Evolutionary conservation across 2,329 filamentous ascomycete species (phyloP).

Genomic region (Exophiala phaeomuriformis): DNA sequence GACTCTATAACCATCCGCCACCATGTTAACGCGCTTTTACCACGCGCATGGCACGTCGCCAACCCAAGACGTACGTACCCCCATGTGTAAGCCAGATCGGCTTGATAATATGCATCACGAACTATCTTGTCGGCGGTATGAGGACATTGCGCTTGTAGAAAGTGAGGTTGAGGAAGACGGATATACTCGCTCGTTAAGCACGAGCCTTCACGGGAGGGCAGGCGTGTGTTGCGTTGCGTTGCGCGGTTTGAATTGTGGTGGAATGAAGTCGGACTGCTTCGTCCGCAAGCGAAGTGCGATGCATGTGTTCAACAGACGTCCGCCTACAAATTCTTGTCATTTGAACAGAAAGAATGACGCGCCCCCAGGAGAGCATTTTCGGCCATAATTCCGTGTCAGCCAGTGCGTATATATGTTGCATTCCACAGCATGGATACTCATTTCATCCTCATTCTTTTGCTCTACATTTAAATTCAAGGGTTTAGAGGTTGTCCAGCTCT

Average conservation of each 20-base stretch:
- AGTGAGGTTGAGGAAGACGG: not conserved
- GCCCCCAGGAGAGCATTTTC: too few relatives aligned
- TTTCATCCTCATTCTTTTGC: too few relatives aligned
- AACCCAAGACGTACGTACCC: slow-evolving; percentile 46
- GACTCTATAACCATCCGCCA: slow-evolving; percentile 2
- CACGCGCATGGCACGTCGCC: slow-evolving; percentile 14
- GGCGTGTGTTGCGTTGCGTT: too few relatives aligned
- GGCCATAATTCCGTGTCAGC: too few relatives aligned
- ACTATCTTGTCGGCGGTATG: slow-evolving; percentile 14
- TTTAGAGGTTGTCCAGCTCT: too few relatives aligned
- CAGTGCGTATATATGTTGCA: too few relatives aligned
- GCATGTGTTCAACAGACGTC: not conserved
- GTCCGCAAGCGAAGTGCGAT: not conserved
- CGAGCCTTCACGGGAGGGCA: too few relatives aligned
- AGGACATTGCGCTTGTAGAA: slow-evolving; percentile 9
- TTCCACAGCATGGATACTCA: too few relatives aligned
- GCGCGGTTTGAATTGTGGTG: too few relatives aligned
- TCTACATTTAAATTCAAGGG: too few relatives aligned
- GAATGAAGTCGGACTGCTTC: not conserved
- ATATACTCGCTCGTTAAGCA: not conserved
- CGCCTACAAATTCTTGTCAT: too few relatives aligned
- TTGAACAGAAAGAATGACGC: too few relatives aligned
- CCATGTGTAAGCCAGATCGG: slow-evolving; percentile 93
- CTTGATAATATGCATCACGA: slow-evolving; percentile 76
- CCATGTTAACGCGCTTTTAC: slow-evolving; percentile 17